These are phyloP conservation scores for Parasitella parasitica DNA, from an alignment of 371 early-diverging fungal species.

Conservation along the genomic window DNA sequence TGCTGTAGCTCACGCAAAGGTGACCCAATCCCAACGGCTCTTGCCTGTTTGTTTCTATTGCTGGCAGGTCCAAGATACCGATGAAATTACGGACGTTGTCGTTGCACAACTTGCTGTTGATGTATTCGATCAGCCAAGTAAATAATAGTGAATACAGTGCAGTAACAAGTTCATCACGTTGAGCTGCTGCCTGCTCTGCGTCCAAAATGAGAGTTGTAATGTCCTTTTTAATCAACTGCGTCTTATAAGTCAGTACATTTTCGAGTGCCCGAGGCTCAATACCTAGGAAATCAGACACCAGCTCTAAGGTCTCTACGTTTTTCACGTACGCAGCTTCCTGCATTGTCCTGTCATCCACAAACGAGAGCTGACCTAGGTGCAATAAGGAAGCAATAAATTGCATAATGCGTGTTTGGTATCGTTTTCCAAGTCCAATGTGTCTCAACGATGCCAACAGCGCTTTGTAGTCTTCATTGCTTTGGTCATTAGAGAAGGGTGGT, in stretches of 20 bases:
- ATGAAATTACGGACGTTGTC: constrained; percentile 67
- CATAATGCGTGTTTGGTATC: constrained; percentile 78
- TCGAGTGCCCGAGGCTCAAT: constrained; percentile 78
- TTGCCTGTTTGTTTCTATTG: background rate
- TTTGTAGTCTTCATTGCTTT: background rate
- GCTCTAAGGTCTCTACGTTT: constrained; percentile 68
- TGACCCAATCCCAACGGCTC: constrained; percentile 16
- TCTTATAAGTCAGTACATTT: constrained; percentile 82
- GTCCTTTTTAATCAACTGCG: constrained; percentile 74
- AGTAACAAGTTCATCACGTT: constrained; percentile 78
- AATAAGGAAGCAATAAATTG: constrained; percentile 82
- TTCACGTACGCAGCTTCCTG: constrained; percentile 74
- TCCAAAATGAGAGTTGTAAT: constrained; percentile 86
- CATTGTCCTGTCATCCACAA: constrained; percentile 54
- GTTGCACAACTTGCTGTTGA: constrained; percentile 80
- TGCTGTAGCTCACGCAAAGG: constrained; percentile 80
- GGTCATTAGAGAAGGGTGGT: background rate
- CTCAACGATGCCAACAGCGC: constrained; percentile 71
- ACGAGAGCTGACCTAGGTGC: constrained; percentile 84
- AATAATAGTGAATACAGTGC: constrained; percentile 83
- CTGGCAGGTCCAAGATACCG: constrained; percentile 71
- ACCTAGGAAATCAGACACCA: constrained; percentile 85
- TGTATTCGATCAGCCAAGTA: constrained; percentile 86
- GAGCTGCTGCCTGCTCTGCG: constrained; percentile 64
- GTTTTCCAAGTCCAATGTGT: constrained; percentile 73